A percentile compares a stretch with the other conserved stretches of the same genome.
phyloP scores from a whole-genome alignment of 345 rosid genomes.

The Populus alba region DNA sequence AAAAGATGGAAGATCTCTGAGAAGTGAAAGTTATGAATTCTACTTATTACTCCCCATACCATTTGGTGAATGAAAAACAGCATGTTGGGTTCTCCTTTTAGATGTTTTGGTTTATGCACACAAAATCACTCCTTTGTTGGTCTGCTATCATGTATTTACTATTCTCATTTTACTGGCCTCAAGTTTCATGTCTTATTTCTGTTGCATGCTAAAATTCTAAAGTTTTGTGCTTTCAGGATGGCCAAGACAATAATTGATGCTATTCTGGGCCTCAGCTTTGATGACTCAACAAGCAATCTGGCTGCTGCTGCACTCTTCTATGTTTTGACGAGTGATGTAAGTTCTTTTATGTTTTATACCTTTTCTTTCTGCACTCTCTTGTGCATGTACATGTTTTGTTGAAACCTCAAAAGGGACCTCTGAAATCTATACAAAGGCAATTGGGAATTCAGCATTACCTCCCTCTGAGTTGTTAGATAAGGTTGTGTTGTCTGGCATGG shows the following conservation, averaged over 20 bases:
- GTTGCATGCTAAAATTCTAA: slow-evolving; percentile 7
- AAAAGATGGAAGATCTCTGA: background rate
- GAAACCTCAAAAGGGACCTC: background rate
- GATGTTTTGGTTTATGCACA: background rate
- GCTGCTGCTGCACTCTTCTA: slow-evolving; percentile 82
- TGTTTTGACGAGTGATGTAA: slow-evolving; percentile 75
- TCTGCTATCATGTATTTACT: background rate
- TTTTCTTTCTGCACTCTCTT: background rate
- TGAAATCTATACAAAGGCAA: too few relatives aligned
- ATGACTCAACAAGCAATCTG: slow-evolving; percentile 72
- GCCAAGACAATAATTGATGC: slow-evolving; percentile 74
- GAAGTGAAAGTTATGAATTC: background rate
- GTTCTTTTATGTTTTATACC: slow-evolving; percentile 17
- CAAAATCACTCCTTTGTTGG: background rate
- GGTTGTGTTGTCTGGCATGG: background rate
- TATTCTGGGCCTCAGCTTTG: slow-evolving; percentile 71
- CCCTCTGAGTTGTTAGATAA: background rate
- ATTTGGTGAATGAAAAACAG: background rate
- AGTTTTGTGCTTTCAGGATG: slow-evolving; percentile 53
- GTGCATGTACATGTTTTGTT: background rate
- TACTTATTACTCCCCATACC: background rate
- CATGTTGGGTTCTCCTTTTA: background rate
- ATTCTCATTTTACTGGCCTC: background rate
- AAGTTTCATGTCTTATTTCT: background rate
- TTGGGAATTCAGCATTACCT: background rate